Evolutionary conservation across 805 yeast species (phyloP), one percentile per base, ranked within the genome.

Genomic region (Starmerella riodocensis): DNA sequence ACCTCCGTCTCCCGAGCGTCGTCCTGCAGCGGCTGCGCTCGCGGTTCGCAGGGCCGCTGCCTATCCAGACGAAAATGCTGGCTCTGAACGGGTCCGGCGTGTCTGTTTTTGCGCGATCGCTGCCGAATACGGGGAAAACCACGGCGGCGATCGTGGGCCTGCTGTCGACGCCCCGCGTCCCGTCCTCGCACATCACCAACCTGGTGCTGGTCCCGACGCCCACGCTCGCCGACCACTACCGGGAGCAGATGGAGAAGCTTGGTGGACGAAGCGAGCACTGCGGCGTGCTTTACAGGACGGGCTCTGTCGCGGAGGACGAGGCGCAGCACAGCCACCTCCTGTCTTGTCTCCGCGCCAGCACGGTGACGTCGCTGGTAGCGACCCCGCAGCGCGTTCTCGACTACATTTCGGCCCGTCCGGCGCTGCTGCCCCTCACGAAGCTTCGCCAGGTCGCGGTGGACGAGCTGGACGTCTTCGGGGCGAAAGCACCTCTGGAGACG

Each of bases 381-480:
- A 72, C 77, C 0, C 78, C 78, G 0, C 67, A 69, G 6, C 52
- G 76, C 34, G 46, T 72, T 32, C 55, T 70, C 27, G 78, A 72
- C 48, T 61, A 67, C 40, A 49, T 69, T 4, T 18, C 35, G 47
- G 62, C 4, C 57, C 66, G 12, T 45, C 40, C 44, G 3, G 8
- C 21, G 6, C 35, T 51, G 9, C 32, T 51, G 4, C 44, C 41
- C 1, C 39, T 54, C 8, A 14, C 31, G 8, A 26, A 39, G 18
- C 37, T 53, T 3, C 41, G 47, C 4, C 53, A 49, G 40, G 32
- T 56, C 5, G 55, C 46, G 1, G 37, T 56, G 3, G 60, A 56
- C 30, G 60, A 56, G 40, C 38, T 51, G 3, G 59, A 56, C 29
- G 32, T 41, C 7, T 46, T 53, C 18, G 39, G 33, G 23, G 45